Percentiles rank a stretch among this genome's conserved stretches.
Conservation (phyloP, 345 rosid genomes). For the Erysimum cheiranthoides region DNA sequence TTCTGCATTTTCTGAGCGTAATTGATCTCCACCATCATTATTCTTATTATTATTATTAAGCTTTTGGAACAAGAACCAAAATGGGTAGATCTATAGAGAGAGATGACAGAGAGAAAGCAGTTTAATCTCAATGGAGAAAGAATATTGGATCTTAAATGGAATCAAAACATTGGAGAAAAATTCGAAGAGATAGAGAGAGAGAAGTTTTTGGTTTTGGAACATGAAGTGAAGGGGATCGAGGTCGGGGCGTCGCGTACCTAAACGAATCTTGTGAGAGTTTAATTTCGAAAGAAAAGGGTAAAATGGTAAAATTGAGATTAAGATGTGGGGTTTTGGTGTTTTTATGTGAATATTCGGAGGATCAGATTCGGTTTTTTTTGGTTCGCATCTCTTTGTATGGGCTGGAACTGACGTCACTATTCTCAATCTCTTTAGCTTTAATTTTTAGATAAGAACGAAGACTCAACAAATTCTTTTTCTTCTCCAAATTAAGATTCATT, state of each 20-base stretch:
- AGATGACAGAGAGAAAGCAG: not conserved
- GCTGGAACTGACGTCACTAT: slow-evolving; percentile 45
- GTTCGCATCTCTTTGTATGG: slow-evolving; percentile 26
- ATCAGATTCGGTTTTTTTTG: slow-evolving; percentile 44
- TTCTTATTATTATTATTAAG: not conserved
- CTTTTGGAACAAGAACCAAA: not conserved
- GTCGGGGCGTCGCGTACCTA: slow-evolving; percentile 53
- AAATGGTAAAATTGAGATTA: not conserved
- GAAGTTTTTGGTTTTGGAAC: slow-evolving; percentile 5
- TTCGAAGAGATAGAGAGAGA: slow-evolving; percentile 4
- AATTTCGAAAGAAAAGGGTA: slow-evolving; percentile 30
- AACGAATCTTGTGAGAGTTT: slow-evolving; percentile 39
- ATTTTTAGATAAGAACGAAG: slow-evolving; percentile 43
- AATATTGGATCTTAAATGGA: slow-evolving; percentile 73
- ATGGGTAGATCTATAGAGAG: slow-evolving; percentile 30
- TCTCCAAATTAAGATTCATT: not conserved
- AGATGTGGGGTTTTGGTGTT: slow-evolving; percentile 11
- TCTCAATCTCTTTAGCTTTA: slow-evolving; percentile 1
- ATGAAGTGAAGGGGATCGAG: slow-evolving; percentile 26
- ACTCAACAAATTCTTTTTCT: not conserved
- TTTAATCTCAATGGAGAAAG: slow-evolving; percentile 31
- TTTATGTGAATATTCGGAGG: slow-evolving; percentile 45
- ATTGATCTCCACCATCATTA: slow-evolving; percentile 45
- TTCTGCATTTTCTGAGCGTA: slow-evolving; percentile 62
- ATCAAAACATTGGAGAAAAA: slow-evolving; percentile 52